Evolutionary conservation across 2,329 filamentous ascomycete species (phyloP), one percentile per base, ranked within the genome.

Genomic region (Teratosphaeria nubilosa): DNA sequence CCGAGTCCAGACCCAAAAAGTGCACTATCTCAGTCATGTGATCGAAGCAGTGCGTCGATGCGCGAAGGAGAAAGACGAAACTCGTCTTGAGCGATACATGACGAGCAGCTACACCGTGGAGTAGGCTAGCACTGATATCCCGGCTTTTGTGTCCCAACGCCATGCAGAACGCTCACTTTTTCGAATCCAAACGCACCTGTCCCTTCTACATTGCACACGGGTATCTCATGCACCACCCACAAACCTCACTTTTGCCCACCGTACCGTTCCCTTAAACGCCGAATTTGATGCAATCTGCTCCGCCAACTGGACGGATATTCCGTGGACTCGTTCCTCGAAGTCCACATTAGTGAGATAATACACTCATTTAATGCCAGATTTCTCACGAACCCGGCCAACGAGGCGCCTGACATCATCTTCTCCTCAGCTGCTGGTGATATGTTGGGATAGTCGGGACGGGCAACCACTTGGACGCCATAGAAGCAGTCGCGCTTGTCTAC

Each of bases 311-410:
- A 94, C 31, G 94, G 81, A 68, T 95, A 86, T 54, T 68, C 66
- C 58, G 87, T 87, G 5, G 86, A 87, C 31, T 62, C 87, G 67
- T 84, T 85, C 30, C 59, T 57, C 54, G 62, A 59, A 53, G 84
- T 83, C 90, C 92, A 96, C n/a, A 96, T 91, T 51, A 87, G 82
- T 1, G 88, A 90, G 72, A 97, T 96, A 9, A 97, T 90, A 14
- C 90, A 95, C 0, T 94, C 91, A 69, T 96, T 97, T 62, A 99
- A 82, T 0, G 92, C 90, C 20, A 97, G 78, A 53, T 96, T 85
- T 41, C 94, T 86, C 56, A 96, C 88, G 69, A 96, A 95, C 10
- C 85, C 82, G 0, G 91, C 88, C 9, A 99, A 79, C 13, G 90
- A 90, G 64, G 84, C 86, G 32, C 92, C 82, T 16, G 87, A 91